These are phyloP conservation scores for Dalbergia cultrata DNA, from an alignment of 306 rosid genomes.

Conservation along the genomic window DNA sequence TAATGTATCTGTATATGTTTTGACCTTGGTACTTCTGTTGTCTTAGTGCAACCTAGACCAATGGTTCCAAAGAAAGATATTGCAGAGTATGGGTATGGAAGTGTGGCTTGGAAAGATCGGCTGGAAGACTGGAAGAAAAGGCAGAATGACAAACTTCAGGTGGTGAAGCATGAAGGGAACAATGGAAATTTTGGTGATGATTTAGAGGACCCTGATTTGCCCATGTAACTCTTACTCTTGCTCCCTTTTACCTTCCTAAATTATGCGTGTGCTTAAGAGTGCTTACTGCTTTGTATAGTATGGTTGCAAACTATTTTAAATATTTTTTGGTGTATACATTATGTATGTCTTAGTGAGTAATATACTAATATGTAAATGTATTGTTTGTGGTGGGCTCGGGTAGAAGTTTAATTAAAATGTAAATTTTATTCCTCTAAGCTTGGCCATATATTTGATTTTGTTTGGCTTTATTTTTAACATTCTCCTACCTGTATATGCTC, in stretches of 20 bases:
- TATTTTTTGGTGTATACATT: conserved; percentile 7
- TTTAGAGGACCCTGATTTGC: conserved; percentile 79
- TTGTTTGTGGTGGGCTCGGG: neutral
- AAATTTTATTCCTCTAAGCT: neutral
- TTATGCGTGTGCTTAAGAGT: conserved; percentile 1
- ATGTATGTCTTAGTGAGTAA: conserved; percentile 11
- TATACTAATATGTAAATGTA: conserved; percentile 25
- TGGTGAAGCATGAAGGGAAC: conserved; percentile 85
- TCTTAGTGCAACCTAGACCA: conserved; percentile 90
- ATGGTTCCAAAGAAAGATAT: conserved; percentile 97
- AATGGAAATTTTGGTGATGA: conserved; percentile 68
- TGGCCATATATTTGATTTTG: neutral
- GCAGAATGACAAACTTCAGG: conserved; percentile 92
- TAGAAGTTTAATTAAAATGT: neutral
- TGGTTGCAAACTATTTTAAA: conserved; percentile 3
- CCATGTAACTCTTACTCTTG: conserved; percentile 66
- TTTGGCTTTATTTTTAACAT: neutral
- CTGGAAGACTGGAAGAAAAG: conserved; percentile 96
- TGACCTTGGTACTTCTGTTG: conserved; percentile 40
- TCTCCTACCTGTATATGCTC: conserved; percentile 25
- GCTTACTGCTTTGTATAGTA: conserved; percentile 3
- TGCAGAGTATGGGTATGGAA: conserved; percentile 96
- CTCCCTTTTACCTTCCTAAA: neutral
- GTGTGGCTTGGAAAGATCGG: conserved; percentile 96
- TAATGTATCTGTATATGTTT: conserved; percentile 31